Evolutionary conservation across 768 basidiomycete species (phyloP), one percentile per base, ranked within the genome.

Genomic region (Suillus subalutaceus): DNA sequence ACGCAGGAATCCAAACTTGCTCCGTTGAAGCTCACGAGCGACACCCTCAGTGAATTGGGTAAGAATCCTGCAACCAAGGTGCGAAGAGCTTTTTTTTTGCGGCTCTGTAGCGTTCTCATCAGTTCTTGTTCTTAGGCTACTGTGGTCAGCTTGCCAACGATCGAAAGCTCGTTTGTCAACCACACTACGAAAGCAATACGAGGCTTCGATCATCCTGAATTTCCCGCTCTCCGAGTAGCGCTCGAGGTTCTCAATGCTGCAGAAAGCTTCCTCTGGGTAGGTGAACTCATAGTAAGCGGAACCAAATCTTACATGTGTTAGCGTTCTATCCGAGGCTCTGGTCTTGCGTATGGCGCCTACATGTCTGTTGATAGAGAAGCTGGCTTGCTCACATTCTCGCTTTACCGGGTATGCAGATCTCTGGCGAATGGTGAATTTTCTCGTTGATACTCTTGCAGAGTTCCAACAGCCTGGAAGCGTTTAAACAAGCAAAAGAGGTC

Each of bases 261-360:
- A 12, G 97, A 99, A 80, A 92, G 94, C 69, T 97, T 90, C 75
- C 86, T 98, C 65, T 99, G 97, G 97, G 93, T 94, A 77, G 44
- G 76, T 66, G 63, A 23, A 38, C 46, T 41, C 23, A 44, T 6
- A 7, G 2, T 69, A 16, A 60, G 44, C 48, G 64, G 10, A 41
- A 59, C 9, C 26, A 40, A 18, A 66, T 60, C 63, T 76, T 61
- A n/a, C 26, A 52, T 52, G 26, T 63, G 43, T 68, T 67, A 93
- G 91, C 87, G 90, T 32, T 92, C 90, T 67, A 94, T 99, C 67
- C 90, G 97, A 50, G 97, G 97, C 8, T 90, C 94, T 64, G 97
- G 97, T 26, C 80, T 99, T 41, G 97, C 97, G 6, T 99, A 97
- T 69, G 94, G 95, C n/a, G 94, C 94, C 35, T 88, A 88, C 71